Percentiles rank a stretch among this genome's conserved stretches.
These are phyloP conservation scores for Mycena capillaripes DNA, from an alignment of 768 basidiomycete genomes.

Conservation along the genomic window DNA sequence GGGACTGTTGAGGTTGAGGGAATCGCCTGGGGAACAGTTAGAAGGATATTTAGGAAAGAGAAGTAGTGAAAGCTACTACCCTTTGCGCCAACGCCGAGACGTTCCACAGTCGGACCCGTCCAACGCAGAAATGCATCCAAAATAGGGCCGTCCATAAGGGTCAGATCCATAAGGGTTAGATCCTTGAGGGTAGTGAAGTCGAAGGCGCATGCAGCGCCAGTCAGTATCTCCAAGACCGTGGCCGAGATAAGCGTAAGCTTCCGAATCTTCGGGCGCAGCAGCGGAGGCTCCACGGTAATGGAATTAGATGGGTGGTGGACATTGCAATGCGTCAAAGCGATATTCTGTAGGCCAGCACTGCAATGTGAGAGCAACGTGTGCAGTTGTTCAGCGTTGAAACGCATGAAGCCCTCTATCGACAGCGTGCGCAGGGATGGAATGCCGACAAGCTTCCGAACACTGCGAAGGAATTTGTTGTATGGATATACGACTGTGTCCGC, in stretches of 20 bases:
- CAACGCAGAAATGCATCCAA: neutral
- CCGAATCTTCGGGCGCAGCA: neutral
- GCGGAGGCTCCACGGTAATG: neutral
- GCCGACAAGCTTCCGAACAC: neutral
- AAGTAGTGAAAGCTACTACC: neutral
- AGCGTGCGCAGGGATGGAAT: neutral
- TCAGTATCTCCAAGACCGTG: neutral
- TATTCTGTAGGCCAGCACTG: neutral
- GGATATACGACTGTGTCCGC: no score
- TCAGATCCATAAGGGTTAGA: neutral
- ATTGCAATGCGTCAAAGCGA: neutral
- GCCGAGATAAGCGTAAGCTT: neutral
- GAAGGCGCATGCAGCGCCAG: neutral
- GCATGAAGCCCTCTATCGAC: no score
- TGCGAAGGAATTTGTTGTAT: neutral
- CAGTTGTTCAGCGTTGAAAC: neutral
- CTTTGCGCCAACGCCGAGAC: neutral
- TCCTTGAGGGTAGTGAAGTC: neutral
- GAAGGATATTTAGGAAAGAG: no score
- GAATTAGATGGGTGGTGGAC: no score
- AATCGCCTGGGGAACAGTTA: neutral
- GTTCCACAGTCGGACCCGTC: neutral
- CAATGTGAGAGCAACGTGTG: neutral
- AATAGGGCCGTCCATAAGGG: neutral
- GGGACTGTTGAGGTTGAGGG: no score